A percentile compares a stretch with the other conserved stretches of the same genome.
phyloP scores from a whole-genome alignment of 2,329 filamentous ascomycete genomes.

The Knufia fluminis region DNA sequence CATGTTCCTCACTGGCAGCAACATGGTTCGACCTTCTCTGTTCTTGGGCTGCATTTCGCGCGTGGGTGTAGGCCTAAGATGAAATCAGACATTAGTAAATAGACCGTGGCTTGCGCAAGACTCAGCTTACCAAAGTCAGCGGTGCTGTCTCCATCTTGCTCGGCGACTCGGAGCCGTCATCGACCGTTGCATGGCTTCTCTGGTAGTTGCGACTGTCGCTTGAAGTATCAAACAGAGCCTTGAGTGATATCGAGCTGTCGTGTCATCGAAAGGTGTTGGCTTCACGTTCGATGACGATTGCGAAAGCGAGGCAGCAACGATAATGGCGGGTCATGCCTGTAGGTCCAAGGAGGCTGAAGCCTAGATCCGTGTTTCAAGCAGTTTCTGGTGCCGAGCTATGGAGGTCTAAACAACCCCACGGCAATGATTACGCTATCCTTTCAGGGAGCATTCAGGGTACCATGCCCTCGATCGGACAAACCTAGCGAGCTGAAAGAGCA shows the following conservation, averaged over 20 bases:
- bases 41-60: constrained; percentile 70
- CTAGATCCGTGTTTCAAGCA: not conserved
- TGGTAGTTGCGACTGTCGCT: no score
- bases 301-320: not conserved
- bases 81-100: constrained; percentile 19
- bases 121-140: constrained; percentile 50
- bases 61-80: constrained; percentile 75
- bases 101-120: not conserved
- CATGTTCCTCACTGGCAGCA: constrained; percentile 78
- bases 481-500: not conserved
- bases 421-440: no score
- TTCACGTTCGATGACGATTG: not conserved
- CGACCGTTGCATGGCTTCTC: not conserved
- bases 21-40: constrained; percentile 59
- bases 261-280: no score
- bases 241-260: no score
- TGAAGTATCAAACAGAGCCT: no score
- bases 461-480: not conserved
- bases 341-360: not conserved
- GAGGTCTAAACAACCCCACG: not conserved
- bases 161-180: not conserved
- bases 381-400: not conserved
- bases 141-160: constrained; percentile 58
- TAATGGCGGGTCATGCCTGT: not conserved
- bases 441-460: not conserved